Conservation (phyloP, 805 yeast genomes). For the Candida dendrica region DNA sequence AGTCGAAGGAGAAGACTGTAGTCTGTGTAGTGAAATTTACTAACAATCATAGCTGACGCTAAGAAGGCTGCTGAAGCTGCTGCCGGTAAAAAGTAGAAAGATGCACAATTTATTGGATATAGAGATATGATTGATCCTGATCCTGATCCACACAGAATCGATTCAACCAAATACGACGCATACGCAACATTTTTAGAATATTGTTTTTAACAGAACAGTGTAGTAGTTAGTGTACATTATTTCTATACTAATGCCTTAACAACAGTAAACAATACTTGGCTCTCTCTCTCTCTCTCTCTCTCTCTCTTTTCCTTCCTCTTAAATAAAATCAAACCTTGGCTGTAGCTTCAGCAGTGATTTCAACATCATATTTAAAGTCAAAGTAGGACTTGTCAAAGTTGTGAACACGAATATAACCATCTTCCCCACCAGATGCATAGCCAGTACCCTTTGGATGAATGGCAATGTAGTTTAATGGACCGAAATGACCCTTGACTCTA, state of each 20-base stretch:
- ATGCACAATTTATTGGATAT: too few species aligned
- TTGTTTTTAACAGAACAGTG: not conserved
- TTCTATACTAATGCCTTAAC: too few species aligned
- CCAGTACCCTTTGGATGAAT: conserved; percentile 91
- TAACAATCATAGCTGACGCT: conserved; percentile 37
- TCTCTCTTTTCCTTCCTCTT: too few species aligned
- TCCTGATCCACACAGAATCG: too few species aligned
- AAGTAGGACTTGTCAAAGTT: conserved; percentile 87
- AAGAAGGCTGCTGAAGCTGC: conserved; percentile 39
- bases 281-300: too few species aligned
- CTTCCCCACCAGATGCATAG: conserved; percentile 97
- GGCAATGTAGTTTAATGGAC: conserved; percentile 92
- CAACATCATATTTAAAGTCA: conserved; percentile 90
- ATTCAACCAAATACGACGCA: too few species aligned
- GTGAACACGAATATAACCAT: conserved; percentile 93
- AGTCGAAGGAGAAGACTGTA: too few species aligned
- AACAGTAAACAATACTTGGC: too few species aligned
- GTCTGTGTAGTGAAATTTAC: too few species aligned
- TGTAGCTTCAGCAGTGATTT: conserved; percentile 59
- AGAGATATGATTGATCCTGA: too few species aligned
- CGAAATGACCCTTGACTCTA: conserved; percentile 96
- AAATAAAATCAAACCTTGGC: too few species aligned
- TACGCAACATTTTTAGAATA: not conserved
- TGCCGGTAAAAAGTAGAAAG: conserved; percentile 6
- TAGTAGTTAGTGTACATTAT: too few species aligned